These are phyloP conservation scores for Ilyonectria robusta DNA, from an alignment of 2,329 filamentous ascomycete genomes.

Conservation along the genomic window DNA sequence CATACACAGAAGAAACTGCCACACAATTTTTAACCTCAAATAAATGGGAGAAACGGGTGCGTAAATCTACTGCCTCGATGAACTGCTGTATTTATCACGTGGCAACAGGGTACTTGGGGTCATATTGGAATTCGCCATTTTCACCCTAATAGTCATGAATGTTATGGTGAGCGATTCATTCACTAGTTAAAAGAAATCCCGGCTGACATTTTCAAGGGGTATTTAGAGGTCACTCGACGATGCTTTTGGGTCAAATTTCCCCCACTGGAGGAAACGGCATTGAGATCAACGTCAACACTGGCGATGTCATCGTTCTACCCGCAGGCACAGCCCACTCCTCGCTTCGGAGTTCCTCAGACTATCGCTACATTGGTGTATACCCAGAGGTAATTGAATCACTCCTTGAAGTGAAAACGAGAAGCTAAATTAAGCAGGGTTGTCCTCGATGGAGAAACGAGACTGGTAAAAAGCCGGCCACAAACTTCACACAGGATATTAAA, in stretches of 20 bases:
- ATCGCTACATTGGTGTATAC: constrained; percentile 44
- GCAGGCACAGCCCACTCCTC: constrained; percentile 41
- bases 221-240: constrained; percentile 39
- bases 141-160: constrained; percentile 44
- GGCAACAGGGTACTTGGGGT: constrained; percentile 38
- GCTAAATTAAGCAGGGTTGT: constrained; percentile 21
- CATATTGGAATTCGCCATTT: constrained; percentile 43
- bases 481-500: constrained; percentile 30
- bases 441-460: constrained; percentile 39
- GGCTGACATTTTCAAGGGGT: constrained; percentile 28
- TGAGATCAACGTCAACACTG: constrained; percentile 32
- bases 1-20: constrained; percentile 30
- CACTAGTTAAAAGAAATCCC: neutral
- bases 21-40: constrained; percentile 36
- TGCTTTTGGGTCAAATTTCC: constrained; percentile 38
- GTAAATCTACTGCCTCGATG: neutral
- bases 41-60: constrained; percentile 43
- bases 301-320: constrained; percentile 42
- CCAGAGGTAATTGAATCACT: constrained; percentile 21
- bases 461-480: constrained; percentile 26
- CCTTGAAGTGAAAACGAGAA: neutral
- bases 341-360: constrained; percentile 37
- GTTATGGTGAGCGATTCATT: constrained; percentile 36
- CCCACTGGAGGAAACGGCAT: constrained; percentile 31
- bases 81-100: neutral